Evolutionary conservation across 805 yeast genomes (phyloP), one percentile per base, ranked within the genome.

Genomic region (Wickerhamomyces chambardii): DNA sequence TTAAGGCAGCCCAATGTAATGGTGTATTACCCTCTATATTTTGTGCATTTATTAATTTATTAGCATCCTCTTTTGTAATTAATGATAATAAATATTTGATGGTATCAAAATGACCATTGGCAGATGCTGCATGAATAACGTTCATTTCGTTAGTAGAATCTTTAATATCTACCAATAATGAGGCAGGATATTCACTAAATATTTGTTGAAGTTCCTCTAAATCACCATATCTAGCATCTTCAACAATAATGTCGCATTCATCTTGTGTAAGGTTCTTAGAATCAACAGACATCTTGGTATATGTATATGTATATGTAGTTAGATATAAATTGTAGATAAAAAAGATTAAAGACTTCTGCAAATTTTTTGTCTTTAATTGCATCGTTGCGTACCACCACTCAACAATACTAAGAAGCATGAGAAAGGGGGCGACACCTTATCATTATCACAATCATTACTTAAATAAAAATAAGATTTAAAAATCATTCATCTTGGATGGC

Each of bases 101-200:
- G 4, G 78, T 75, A 22, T 78, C 87, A 5, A 63, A 43, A 54
- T 90, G 95, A 1, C 97, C 98, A 59, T 92, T 92, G 19, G 94
- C 98, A 17, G 94, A 78, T 0, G 97, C 97, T 89, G 85, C 84
- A 55, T 92, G 99, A 33, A 92, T 61, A 7, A 95, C 82, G 0
- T 95, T 84, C 34, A 84, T 74, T 28, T 68, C 55, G 2, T 89
- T 68, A 35, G 56, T 63, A 32, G 75, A 78, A 46, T 89, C 95
- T 43, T 67, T 65, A 44, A 82, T 77, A 5, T 58, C 48, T 5
- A 41, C 52, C 43, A 50, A 67, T 41, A 40, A 61, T 2, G 53
- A 52, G 2, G 79, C 67, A 33, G 73, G 70, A 47, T 64, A 64
- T 35, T 73, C 73, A 15, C 70, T 63, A 47, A 92, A 82, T 29